These are phyloP conservation scores for Mycena sp. DNA, from an alignment of 1,284 basidiomycete genomes.

Conservation along the genomic window DNA sequence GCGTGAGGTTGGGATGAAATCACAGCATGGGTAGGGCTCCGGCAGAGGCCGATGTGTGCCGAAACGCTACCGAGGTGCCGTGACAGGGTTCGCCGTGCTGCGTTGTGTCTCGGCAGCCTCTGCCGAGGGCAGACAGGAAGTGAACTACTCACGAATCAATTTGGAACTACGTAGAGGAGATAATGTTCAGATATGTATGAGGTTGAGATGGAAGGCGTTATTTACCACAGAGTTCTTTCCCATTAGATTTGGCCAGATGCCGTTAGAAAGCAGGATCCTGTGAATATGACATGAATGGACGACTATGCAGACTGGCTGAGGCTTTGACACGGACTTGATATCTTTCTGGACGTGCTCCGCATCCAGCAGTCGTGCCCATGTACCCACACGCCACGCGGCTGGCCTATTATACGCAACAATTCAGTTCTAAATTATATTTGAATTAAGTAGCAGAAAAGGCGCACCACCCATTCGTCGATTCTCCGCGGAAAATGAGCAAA, in stretches of 20 bases:
- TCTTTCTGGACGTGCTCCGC: conserved; percentile 6
- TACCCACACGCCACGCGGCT: conserved; percentile 7
- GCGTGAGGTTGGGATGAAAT: background rate
- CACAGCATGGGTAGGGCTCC: background rate
- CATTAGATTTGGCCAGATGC: too few relatives aligned
- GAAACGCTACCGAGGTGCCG: too few relatives aligned
- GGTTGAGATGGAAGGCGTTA: too few relatives aligned
- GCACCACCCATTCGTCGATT: conserved; percentile 30
- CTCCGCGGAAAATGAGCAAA: conserved; percentile 28
- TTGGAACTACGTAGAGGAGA: background rate
- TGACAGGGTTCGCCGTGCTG: too few relatives aligned
- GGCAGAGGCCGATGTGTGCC: too few relatives aligned
- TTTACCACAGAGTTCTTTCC: too few relatives aligned
- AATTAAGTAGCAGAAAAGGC: background rate
- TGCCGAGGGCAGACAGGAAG: background rate
- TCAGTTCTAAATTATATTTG: too few relatives aligned
- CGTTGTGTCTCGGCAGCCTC: too few relatives aligned
- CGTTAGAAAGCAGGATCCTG: too few relatives aligned
- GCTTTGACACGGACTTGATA: conserved; percentile 1
- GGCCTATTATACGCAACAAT: conserved; percentile 1
- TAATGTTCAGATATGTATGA: too few relatives aligned
- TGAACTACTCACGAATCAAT: conserved; percentile 9
- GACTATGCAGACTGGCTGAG: too few relatives aligned
- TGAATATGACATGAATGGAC: too few relatives aligned
- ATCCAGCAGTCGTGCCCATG: conserved; percentile 2